Percentiles rank a stretch among this genome's conserved stretches.
phyloP scores from a whole-genome alignment of 352 stramenopile genomes.

The Phytophthora pisi region DNA sequence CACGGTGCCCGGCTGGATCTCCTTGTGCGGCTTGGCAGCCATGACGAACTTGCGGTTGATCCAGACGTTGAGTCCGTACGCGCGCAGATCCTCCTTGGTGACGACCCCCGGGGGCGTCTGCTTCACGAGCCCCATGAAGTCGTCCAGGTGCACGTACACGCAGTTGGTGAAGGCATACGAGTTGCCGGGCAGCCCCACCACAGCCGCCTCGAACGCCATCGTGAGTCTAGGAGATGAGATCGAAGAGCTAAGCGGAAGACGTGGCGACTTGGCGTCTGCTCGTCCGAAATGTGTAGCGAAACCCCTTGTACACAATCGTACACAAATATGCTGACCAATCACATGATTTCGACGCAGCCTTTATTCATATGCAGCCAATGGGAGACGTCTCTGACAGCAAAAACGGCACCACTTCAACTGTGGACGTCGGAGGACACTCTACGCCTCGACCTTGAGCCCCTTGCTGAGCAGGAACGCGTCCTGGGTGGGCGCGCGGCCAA shows the following conservation, averaged over 20 bases:
- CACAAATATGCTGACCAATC: conserved; percentile 17
- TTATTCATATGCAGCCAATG: conserved; percentile 16
- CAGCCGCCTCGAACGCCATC: conserved; percentile 66
- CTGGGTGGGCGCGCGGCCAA: conserved; percentile 79
- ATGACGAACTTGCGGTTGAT: conserved; percentile 86
- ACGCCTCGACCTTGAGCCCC: conserved; percentile 43
- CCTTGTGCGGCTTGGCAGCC: conserved; percentile 73
- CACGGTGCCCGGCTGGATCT: conserved; percentile 60
- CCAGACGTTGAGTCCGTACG: conserved; percentile 81
- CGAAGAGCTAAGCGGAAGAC: neutral
- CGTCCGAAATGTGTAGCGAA: conserved; percentile 3
- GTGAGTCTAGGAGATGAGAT: neutral
- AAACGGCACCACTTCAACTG: conserved; percentile 16
- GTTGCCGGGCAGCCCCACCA: conserved; percentile 77
- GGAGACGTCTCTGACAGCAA: conserved; percentile 8
- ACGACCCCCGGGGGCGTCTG: conserved; percentile 64
- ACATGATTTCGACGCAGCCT: conserved; percentile 9
- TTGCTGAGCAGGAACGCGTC: conserved; percentile 87
- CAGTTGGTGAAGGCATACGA: conserved; percentile 86
- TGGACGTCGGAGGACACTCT: conserved; percentile 1
- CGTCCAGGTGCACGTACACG: conserved; percentile 77
- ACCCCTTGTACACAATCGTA: conserved; percentile 11
- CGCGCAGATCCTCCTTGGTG: conserved; percentile 74
- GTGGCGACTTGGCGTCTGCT: conserved; percentile 17
- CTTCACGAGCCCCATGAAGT: conserved; percentile 75